Evolutionary conservation across 352 stramenopile species (phyloP).

Genomic region (Plasmopara halstedii): DNA sequence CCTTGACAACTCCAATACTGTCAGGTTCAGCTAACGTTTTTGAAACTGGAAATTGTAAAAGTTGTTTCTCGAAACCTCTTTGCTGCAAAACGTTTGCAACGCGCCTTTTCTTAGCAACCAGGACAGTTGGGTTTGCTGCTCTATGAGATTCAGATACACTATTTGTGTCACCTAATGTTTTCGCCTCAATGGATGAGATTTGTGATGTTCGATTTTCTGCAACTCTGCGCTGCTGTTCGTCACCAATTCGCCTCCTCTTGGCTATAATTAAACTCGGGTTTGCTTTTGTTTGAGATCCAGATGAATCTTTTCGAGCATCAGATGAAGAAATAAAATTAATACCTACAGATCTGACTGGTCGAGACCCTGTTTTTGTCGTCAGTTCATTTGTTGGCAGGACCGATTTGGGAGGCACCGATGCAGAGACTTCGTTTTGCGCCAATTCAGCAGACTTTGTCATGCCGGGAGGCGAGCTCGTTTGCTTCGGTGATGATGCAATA

Average conservation of each 20-base stretch:
- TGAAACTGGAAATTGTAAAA: too few species aligned
- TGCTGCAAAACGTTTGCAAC: too few species aligned
- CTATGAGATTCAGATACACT: too few species aligned
- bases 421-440: neutral
- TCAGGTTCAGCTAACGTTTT: slow-evolving; percentile 3
- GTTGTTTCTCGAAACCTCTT: too few species aligned
- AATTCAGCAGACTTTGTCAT: neutral
- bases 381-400: neutral
- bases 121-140: too few species aligned
- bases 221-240: neutral
- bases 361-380: neutral
- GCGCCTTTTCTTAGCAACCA: too few species aligned
- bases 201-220: slow-evolving; percentile 2
- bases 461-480: neutral
- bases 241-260: slow-evolving; percentile 21
- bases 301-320: neutral
- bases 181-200: neutral
- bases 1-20: slow-evolving; percentile 5
- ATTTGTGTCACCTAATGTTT: slow-evolving; percentile 1
- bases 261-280: slow-evolving; percentile 12
- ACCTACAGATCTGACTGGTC: neutral
- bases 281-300: neutral
- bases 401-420: neutral
- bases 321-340: neutral
- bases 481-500: neutral